Percentiles rank a stretch among this genome's conserved stretches.
These are phyloP conservation scores for Pythium folliculosum DNA, from an alignment of 352 stramenopile species.

Conservation along the genomic window DNA sequence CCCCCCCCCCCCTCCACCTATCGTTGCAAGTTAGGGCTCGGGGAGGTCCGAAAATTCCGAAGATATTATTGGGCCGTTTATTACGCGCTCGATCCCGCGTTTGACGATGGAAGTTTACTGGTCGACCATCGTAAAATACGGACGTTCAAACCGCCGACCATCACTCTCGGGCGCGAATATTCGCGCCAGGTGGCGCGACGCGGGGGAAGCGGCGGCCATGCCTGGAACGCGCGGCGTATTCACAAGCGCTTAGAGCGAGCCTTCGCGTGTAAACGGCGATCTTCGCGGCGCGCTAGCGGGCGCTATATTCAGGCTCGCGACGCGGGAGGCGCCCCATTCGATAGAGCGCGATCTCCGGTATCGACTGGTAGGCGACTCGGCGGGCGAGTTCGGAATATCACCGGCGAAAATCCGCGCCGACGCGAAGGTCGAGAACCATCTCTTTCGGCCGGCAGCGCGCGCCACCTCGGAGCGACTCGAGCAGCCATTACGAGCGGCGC, in stretches of 20 bases:
- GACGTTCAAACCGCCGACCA: slow-evolving; percentile 19
- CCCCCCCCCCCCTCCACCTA: too few relatives aligned
- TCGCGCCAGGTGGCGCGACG: slow-evolving; percentile 23
- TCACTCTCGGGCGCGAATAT: slow-evolving; percentile 29
- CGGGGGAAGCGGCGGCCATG: slow-evolving; percentile 16
- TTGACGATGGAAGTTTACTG: background rate
- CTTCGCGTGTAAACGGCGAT: slow-evolving; percentile 14
- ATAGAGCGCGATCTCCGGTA: slow-evolving; percentile 29
- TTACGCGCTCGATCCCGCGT: background rate
- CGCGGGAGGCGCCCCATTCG: slow-evolving; percentile 3
- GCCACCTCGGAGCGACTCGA: background rate
- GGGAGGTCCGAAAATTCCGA: background rate
- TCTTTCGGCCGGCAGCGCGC: background rate
- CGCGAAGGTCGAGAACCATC: slow-evolving; percentile 11
- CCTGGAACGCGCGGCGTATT: slow-evolving; percentile 17
- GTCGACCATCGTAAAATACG: slow-evolving; percentile 13
- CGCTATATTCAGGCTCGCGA: slow-evolving; percentile 11
- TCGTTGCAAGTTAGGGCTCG: slow-evolving; percentile 4
- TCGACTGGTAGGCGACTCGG: slow-evolving; percentile 27
- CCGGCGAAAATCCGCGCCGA: background rate
- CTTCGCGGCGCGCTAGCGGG: slow-evolving; percentile 20
- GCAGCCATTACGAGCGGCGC: slow-evolving; percentile 26
- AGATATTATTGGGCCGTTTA: slow-evolving; percentile 13
- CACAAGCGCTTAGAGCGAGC: slow-evolving; percentile 24
- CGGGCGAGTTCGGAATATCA: background rate